Base-by-base conservation (phyloP, 78 protist species). In the Chrysochromulina tobinii region DNA sequence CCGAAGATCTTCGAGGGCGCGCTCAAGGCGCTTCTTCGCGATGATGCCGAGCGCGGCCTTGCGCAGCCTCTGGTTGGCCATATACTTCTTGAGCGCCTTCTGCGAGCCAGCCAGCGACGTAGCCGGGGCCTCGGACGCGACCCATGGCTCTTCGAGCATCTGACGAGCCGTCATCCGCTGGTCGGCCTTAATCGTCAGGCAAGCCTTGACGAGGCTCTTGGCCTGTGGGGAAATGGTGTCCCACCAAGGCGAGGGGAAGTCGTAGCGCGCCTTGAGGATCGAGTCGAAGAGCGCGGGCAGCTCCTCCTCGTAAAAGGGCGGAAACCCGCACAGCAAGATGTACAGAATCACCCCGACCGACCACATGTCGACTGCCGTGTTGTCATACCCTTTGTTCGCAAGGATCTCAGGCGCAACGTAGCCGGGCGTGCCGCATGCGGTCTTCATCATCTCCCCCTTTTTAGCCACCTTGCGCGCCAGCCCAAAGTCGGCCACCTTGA, bases 301-400 rank as follows among this genome's bases (percentile, higher is more conserved):
- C 85, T 85, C 73, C 59, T 85, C 73, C 89, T 85, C 69, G 73
- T 61, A 85, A 8, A 66, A 64, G 73, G 73, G 73, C 85, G 89
- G 73, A 59, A 85, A 64, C 20, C 89, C 73, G 54, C 73, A 64
- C 25, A 85, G 89, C 5, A 85, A 69, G 59, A 64, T 64, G 73
- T 85, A 61, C 55, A 85, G 89, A 69, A 61, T 85, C 59, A 85
- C 73, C 8, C 73, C 84, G 23, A 51, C 79, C 8, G 79, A 69
- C 79, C 79, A 69, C 51, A 69, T 27, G 51, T 69, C 79, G 9
- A 69, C 79, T 8, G 27, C 50, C 23, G 51, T 51, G 15, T 27
- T n/a, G 14, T 69, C 79, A 51, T 69, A 69, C 51, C 79, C 79
- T 14, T 69, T 3, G 79, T 69, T 69, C 79, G 5, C 27, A 5